These are phyloP conservation scores for Erythrophleum fordii DNA, from an alignment of 306 rosid genomes.

Conservation along the genomic window DNA sequence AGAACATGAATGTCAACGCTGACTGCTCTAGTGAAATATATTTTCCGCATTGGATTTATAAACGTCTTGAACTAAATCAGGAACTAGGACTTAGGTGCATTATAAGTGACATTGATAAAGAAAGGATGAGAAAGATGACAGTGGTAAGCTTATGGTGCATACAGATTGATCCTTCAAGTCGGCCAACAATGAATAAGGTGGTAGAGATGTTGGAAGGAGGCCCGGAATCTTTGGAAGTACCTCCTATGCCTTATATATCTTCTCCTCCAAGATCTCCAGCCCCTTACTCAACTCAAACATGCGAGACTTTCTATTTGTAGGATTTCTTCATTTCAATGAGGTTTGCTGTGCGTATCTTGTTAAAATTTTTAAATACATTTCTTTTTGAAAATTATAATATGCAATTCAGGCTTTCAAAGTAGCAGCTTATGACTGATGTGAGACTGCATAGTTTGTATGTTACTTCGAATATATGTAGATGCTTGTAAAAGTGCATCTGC, in stretches of 20 bases:
- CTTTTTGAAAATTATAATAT: too few species aligned
- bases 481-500: too few species aligned
- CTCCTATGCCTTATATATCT: neutral
- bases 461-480: too few species aligned
- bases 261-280: neutral
- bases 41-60: slow-evolving; percentile 1
- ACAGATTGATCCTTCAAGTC: neutral
- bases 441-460: too few species aligned
- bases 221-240: too few species aligned
- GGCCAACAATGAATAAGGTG: neutral
- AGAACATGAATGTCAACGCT: neutral
- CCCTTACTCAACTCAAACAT: neutral
- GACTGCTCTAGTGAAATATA: neutral
- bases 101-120: neutral
- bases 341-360: too few species aligned
- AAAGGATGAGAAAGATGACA: neutral
- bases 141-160: neutral
- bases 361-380: too few species aligned
- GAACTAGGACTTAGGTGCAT: neutral
- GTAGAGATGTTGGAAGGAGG: neutral
- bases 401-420: too few species aligned
- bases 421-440: too few species aligned
- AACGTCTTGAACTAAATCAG: neutral
- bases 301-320: neutral
- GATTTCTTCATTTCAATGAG: too few species aligned